Evolutionary conservation across 2,329 filamentous ascomycete genomes (phyloP), one percentile per base, ranked within the genome.

Genomic region (Blumeriella jaapii): DNA sequence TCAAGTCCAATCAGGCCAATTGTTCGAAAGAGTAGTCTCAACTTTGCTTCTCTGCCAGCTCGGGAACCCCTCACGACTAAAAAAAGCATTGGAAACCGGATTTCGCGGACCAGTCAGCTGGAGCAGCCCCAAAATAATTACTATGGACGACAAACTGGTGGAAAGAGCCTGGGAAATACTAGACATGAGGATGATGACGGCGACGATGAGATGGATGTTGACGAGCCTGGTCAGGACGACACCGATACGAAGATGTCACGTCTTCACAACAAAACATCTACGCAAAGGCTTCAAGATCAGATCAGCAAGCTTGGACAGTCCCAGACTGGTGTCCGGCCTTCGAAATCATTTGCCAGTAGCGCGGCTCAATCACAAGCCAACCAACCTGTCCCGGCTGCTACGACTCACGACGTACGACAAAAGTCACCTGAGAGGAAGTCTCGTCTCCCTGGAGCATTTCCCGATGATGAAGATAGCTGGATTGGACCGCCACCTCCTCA

Each of bases 21-120:
- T 18, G 48, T 93, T 47, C 78, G 89, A 41, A 96, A 96, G 66
- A 94, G 87, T 60, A 96, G 89, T 56, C 69, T 98, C 41, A 93
- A 82, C 40, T 96, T 98, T 61, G 85, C 91, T 23, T 85, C 91
- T 12, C 67, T 98, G 9, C 91, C 91, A 18, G 87, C 89, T 2
- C 74, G 91, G 42, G 89, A 96, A 53, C 89, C 89, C 22, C 65
- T 96, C 34, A 75, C 77, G 19, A 74, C 73, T 11, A 93, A 93
- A 57, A 89, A 87, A 61, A 93, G 82, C 55, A 74, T 86, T 52
- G 86, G 78, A 11, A 68, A 71, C 13, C 69, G 83, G 31, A 62
- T 73, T 33, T 87, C 84, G 14, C 69, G 83, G 41, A 82, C 75
- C 5, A 93, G 84, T 51, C 80, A 94, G 46, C 56, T 87, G 22